Percentiles rank a stretch among this genome's conserved stretches.
Conservation (phyloP, 208 protist species). For the Acanthamoeba triangularis region DNA sequence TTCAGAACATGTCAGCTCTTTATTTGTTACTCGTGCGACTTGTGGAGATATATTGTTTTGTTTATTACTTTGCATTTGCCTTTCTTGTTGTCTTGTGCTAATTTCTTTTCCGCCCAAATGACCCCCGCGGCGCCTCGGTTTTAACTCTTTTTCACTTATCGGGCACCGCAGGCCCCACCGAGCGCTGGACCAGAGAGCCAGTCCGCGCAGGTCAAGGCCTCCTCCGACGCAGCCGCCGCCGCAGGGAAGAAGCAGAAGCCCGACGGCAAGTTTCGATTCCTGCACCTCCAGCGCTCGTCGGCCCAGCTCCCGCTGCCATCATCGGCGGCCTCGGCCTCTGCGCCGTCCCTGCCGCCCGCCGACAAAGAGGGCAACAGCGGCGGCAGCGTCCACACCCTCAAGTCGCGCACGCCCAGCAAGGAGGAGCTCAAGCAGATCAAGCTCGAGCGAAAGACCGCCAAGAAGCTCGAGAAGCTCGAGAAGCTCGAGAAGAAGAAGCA, state of each 20-base stretch:
- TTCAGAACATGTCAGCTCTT: too few species aligned
- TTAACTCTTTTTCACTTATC: too few species aligned
- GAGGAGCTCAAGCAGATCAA: slow-evolving; percentile 44
- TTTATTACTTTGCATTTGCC: neutral
- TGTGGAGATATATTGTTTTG: too few species aligned
- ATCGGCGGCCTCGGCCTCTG: neutral
- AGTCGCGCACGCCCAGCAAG: neutral
- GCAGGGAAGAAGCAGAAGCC: neutral
- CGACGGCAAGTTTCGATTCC: slow-evolving; percentile 20
- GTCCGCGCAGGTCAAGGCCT: neutral
- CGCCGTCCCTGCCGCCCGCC: neutral
- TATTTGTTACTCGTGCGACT: too few species aligned
- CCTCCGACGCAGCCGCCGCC: neutral
- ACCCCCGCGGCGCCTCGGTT: too few species aligned
- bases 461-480: slow-evolving; percentile 30
- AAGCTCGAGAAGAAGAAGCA: too few species aligned
- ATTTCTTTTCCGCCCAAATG: too few species aligned
- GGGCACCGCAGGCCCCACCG: too few species aligned
- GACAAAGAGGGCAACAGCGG: neutral
- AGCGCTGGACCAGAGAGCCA: neutral
- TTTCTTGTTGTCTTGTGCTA: neutral
- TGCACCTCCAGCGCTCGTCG: slow-evolving; percentile 40
- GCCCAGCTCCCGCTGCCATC: neutral
- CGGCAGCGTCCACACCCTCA: neutral
- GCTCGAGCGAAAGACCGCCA: neutral